Percentiles rank a stretch among this genome's conserved stretches.
phyloP scores from a whole-genome alignment of 371 early-diverging fungal genomes.

The Mucor ambiguus region DNA sequence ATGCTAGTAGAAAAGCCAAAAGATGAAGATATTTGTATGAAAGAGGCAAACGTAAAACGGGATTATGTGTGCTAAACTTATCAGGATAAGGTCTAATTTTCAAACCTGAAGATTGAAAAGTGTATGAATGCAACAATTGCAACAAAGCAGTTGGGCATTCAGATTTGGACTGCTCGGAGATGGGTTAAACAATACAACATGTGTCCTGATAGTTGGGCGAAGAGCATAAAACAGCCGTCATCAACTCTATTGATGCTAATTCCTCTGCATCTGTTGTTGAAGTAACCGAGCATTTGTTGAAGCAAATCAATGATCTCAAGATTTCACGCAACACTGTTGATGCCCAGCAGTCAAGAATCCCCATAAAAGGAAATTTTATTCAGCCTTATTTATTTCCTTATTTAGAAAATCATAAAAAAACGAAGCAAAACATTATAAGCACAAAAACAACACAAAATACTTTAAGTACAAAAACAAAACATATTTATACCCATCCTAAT shows the following conservation, averaged over 20 bases:
- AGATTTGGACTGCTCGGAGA: slow-evolving; percentile 14
- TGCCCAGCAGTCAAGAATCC: too few species aligned
- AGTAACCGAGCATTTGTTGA: too few species aligned
- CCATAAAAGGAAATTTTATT: too few species aligned
- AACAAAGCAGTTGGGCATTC: slow-evolving; percentile 15
- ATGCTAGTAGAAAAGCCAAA: too few species aligned
- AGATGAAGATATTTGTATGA: too few species aligned
- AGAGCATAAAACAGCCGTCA: slow-evolving; percentile 14
- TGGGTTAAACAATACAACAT: slow-evolving; percentile 19
- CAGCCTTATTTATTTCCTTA: too few species aligned
- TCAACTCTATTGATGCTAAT: slow-evolving; percentile 19
- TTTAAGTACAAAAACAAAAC: too few species aligned
- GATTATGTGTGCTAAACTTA: slow-evolving; percentile 12
- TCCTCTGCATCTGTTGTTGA: slow-evolving; percentile 17
- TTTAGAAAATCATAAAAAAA: too few species aligned
- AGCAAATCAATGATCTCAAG: slow-evolving; percentile 13
- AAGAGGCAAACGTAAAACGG: too few species aligned
- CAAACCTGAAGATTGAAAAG: slow-evolving; percentile 16
- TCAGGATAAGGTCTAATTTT: slow-evolving; percentile 16
- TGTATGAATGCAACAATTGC: slow-evolving; percentile 15
- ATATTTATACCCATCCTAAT: too few species aligned
- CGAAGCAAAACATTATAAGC: too few species aligned
- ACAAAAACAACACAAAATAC: too few species aligned
- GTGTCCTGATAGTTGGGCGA: slow-evolving; percentile 12
- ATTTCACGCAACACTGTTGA: slow-evolving; percentile 15